Base-by-base conservation (phyloP, 345 rosid species). In the Eucalyptus pauciflora region DNA sequence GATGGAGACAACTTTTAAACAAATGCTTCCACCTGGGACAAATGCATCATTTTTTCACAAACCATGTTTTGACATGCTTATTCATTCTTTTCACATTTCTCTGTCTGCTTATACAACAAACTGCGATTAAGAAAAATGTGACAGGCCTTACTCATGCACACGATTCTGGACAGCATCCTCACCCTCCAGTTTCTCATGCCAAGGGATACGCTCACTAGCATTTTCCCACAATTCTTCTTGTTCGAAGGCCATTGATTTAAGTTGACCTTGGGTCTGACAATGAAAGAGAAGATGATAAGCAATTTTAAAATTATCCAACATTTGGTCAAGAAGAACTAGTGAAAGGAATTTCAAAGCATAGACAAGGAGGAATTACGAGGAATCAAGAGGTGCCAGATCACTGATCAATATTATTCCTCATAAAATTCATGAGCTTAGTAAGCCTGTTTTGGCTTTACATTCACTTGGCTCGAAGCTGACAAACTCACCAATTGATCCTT, bases 161-260 rank as follows among this genome's bases (percentile, higher is more conserved):
- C 93, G 99, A 89, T 96, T 97, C 93, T 97, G 99, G 91, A 97
- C 92, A 90, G 97, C 98, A 87, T 95, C 98, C 90, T 97, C 99
- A 25, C 99, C 99, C 88, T 97, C 98, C 92, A 97, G 91, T 91
- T 94, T 95, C 93, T 95, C 98, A 92, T 97, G 99, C 99, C 99
- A 97, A 91, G 97, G 95, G 89, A 97, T 95, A 86, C 98, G 98
- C 81, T 96, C 96, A 91, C 86, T 94, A 89, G 99, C 99, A 91
- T 93, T 96, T 92, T 94, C 91, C 98, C 99, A 94, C 90, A 97
- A 93, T 89, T 96, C 99, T 89, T 95, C 95, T 93, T 94, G 97
- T 90, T 93, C 94, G 90, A 97, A 96, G 91, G 97, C 99, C 97
- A 97, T 94, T 86, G 92, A 91, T 88, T 97, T 92, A 90, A 95